Evolutionary conservation across 2,329 filamentous ascomycete species (phyloP), one percentile per base, ranked within the genome.

Genomic region (Penicillium sp.): DNA sequence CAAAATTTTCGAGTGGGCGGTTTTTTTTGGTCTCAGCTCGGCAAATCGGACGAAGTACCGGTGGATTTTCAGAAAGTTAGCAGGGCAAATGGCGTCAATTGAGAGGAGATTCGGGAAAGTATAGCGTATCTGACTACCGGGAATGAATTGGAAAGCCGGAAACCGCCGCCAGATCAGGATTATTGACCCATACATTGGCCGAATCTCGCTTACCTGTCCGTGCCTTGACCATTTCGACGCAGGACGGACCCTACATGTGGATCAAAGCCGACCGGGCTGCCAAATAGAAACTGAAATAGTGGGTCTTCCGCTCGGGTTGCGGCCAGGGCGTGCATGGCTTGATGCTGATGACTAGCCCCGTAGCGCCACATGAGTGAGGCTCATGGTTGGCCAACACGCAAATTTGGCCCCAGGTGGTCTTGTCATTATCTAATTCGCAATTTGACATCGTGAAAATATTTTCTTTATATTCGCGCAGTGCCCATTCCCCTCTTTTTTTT

Each of bases 321-420:
- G 42, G 42, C 23, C 24, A 28, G n/a, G n/a, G 5, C 24, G 24
- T 28, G 24, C 24, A 33, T 45, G 42, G 42, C 42, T 45, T 45
- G 42, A 45, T 45, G 39, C 23, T 45, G 23, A 31, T 19, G 24
- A 13, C 26, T 21, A 6, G 42, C 8, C 28, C 42, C 42, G 33
- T 31, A 29, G 42, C 10, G 42, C 42, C 42, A 45, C 42, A 31
- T 21, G 26, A 14, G 42, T 45, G 42, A 45, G 42, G 26, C 42
- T 45, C 42, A 45, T 45, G 42, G 42, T 45, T 45, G 42, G 42
- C 42, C 42, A 45, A 45, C 42, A 45, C 42, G 42, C 42, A 45
- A 29, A 7, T 45, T 45, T 45, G 42, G 42, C 42, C 42, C 42
- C 28, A 23, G 42, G 42, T 19, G 16, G 9, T 45, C 9, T 21